phyloP scores from a whole-genome alignment of 2,329 filamentous ascomycete species.

The Arthrobotrys musiformis region DNA sequence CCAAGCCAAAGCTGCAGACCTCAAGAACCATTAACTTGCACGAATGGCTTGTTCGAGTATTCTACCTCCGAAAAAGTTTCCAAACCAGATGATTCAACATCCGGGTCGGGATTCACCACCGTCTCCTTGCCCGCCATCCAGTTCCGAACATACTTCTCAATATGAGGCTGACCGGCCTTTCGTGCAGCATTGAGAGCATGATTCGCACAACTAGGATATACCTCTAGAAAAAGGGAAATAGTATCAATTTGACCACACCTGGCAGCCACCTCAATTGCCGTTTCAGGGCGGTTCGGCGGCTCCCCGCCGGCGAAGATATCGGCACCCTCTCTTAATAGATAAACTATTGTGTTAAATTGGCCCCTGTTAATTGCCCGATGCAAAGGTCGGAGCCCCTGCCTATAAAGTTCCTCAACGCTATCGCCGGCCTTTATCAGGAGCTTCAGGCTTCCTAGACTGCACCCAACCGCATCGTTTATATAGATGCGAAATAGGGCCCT shows the following conservation, averaged over 20 bases:
- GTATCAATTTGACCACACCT: not conserved
- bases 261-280: not conserved
- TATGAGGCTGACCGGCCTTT: not conserved
- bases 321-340: not conserved
- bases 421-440: not conserved
- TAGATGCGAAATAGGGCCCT: not conserved
- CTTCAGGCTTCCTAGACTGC: not conserved
- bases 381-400: not conserved
- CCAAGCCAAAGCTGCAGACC: too few relatives aligned
- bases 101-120: too few relatives aligned
- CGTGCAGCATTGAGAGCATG: not conserved
- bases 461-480: not conserved
- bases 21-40: too few relatives aligned
- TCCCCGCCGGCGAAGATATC: not conserved
- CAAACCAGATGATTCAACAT: too few relatives aligned
- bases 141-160: not conserved
- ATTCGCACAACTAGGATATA: not conserved
- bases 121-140: not conserved
- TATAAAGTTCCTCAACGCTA: not conserved
- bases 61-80: too few relatives aligned
- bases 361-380: not conserved
- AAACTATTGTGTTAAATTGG: not conserved
- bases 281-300: not conserved
- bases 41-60: too few relatives aligned
- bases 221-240: constrained; percentile 7